Percentiles rank a stretch among this genome's conserved stretches.
Conservation (phyloP, 805 yeast genomes). For the Candida pseudofarinosa region DNA sequence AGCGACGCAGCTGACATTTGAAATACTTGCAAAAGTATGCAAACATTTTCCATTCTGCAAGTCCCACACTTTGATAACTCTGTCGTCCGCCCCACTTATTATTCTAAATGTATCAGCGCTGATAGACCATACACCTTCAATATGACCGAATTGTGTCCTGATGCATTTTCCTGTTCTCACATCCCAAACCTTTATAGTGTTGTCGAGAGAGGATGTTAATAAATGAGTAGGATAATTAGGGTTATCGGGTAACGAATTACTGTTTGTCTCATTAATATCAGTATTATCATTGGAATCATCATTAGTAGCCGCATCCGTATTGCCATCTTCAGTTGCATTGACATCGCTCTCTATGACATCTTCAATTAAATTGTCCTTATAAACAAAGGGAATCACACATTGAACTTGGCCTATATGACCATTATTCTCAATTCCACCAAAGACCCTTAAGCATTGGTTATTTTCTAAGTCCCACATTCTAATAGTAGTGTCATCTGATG, state of each 20-base stretch:
- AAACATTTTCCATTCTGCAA: slow-evolving; percentile 89
- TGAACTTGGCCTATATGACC: slow-evolving; percentile 96
- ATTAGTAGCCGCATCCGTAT: slow-evolving; percentile 7
- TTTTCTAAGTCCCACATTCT: slow-evolving; percentile 91
- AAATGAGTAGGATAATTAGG: slow-evolving; percentile 71
- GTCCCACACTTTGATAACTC: slow-evolving; percentile 90
- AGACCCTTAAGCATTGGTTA: slow-evolving; percentile 72
- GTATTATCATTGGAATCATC: slow-evolving; percentile 10
- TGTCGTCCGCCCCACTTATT: slow-evolving; percentile 92
- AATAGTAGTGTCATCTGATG: slow-evolving; percentile 88
- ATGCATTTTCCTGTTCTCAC: slow-evolving; percentile 81
- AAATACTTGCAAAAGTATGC: slow-evolving; percentile 82
- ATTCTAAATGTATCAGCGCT: slow-evolving; percentile 95
- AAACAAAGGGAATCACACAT: slow-evolving; percentile 79
- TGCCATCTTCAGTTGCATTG: slow-evolving; percentile 10
- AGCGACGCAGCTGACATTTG: slow-evolving; percentile 63
- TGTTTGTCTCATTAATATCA: slow-evolving; percentile 3
- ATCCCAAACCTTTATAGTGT: slow-evolving; percentile 92
- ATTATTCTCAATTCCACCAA: slow-evolving; percentile 66
- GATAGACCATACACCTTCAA: slow-evolving; percentile 97
- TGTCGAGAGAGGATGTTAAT: slow-evolving; percentile 83
- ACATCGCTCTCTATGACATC: slow-evolving; percentile 41
- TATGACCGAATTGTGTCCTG: slow-evolving; percentile 94
- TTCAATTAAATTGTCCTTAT: slow-evolving; percentile 56
- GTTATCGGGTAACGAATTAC: slow-evolving; percentile 14